Evolutionary conservation across 2,329 filamentous ascomycete species (phyloP).

Genomic region (Rhinocladiella similis): DNA sequence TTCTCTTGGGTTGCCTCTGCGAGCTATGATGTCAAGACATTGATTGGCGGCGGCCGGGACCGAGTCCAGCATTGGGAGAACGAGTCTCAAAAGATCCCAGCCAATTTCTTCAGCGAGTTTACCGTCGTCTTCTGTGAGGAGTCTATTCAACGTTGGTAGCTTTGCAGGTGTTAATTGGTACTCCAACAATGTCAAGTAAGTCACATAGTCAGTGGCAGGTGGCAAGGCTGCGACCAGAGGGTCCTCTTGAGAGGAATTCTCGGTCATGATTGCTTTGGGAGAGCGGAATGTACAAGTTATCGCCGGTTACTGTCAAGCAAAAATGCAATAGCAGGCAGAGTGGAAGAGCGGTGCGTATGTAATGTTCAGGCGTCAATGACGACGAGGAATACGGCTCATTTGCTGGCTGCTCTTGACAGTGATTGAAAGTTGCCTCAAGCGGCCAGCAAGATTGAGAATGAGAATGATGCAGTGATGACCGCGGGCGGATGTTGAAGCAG

Average conservation of each 20-base stretch:
- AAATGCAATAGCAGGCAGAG: neutral
- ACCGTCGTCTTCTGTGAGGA: slow-evolving; percentile 63
- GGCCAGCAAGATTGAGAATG: neutral
- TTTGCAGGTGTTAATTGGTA: slow-evolving; percentile 62
- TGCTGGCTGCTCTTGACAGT: neutral
- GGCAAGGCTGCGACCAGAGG: slow-evolving; percentile 61
- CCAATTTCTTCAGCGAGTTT: slow-evolving; percentile 63
- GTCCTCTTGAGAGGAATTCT: slow-evolving; percentile 25
- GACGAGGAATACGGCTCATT: neutral
- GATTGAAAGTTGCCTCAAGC: neutral
- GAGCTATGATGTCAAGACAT: slow-evolving; percentile 62
- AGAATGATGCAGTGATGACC: too few relatives aligned
- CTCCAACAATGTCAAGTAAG: slow-evolving; percentile 66
- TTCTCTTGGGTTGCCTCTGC: slow-evolving; percentile 63
- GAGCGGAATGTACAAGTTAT: too few relatives aligned
- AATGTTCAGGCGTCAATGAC: neutral
- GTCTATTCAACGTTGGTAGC: slow-evolving; percentile 57
- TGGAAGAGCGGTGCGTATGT: neutral
- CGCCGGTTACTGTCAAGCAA: neutral
- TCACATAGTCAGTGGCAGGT: slow-evolving; percentile 63
- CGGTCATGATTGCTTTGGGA: slow-evolving; percentile 10
- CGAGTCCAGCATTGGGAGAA: slow-evolving; percentile 60
- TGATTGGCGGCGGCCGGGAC: slow-evolving; percentile 44
- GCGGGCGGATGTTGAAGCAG: neutral
- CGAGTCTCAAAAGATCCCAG: slow-evolving; percentile 64